Conservation (phyloP, 495 filamentous ascomycete species). For the Evernia prunastri region DNA sequence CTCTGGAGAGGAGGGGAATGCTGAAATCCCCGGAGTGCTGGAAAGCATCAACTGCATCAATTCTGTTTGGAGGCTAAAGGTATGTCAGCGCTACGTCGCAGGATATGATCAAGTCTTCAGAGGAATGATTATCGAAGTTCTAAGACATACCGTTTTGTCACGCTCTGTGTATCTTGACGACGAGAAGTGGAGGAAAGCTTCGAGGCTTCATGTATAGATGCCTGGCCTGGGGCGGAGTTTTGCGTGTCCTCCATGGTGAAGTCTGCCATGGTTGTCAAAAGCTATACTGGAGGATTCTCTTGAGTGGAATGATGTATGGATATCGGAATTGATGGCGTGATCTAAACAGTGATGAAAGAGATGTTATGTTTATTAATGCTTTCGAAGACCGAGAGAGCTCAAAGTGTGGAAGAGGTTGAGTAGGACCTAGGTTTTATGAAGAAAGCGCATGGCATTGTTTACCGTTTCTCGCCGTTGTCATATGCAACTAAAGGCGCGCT, state of each 20-base stretch:
- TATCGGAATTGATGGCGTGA: neutral
- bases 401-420: neutral
- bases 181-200: conserved; percentile 56
- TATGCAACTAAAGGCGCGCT: conserved; percentile 9
- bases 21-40: conserved; percentile 85
- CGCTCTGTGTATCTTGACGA: conserved; percentile 60
- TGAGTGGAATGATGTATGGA: neutral
- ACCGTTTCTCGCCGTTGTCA: conserved; percentile 13
- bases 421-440: conserved; percentile 6
- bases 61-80: conserved; percentile 80
- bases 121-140: neutral
- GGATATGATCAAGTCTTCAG: neutral
- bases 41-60: conserved; percentile 97
- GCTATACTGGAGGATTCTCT: neutral
- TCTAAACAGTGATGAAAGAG: neutral
- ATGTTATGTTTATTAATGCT: conserved; percentile 6
- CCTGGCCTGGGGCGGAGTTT: conserved; percentile 59
- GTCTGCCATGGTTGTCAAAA: conserved; percentile 43
- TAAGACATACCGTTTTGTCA: conserved; percentile 63
- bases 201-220: conserved; percentile 41
- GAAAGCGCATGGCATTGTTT: conserved; percentile 15
- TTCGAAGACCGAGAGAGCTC: neutral
- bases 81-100: conserved; percentile 10
- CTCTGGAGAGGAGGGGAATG: conserved; percentile 84
- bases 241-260: conserved; percentile 66